These are phyloP conservation scores for Mayamaea pseudoterrestris DNA, from an alignment of 108 stramenopile species.

Conservation along the genomic window DNA sequence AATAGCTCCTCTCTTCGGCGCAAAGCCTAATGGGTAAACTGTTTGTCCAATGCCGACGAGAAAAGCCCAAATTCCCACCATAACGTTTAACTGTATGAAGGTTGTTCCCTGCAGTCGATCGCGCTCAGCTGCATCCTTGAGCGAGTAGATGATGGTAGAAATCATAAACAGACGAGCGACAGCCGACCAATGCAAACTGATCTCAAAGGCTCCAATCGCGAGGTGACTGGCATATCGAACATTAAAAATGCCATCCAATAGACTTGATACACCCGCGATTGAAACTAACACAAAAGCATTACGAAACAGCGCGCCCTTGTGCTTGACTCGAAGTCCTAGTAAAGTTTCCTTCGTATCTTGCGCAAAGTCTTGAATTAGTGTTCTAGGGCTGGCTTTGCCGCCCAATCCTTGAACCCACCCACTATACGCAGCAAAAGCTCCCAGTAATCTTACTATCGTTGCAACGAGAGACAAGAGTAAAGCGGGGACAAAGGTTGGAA, in stretches of 20 bases:
- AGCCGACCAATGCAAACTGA: constrained; percentile 5
- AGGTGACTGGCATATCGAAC: constrained; percentile 2
- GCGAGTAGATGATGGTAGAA: constrained; percentile 28
- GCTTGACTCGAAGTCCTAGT: constrained; percentile 2
- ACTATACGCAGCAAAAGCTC: background rate
- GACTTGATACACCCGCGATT: constrained; percentile 1
- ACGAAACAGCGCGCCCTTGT: constrained; percentile 8
- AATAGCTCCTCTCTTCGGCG: background rate
- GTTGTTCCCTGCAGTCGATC: constrained; percentile 49
- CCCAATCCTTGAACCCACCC: constrained; percentile 8
- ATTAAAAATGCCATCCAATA: constrained; percentile 10
- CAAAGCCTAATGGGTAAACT: constrained; percentile 4
- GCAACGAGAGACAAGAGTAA: background rate
- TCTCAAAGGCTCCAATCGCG: constrained; percentile 2
- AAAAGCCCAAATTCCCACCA: constrained; percentile 12
- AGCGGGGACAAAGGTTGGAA: background rate
- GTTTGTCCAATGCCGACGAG: constrained; percentile 6
- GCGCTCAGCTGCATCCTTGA: constrained; percentile 63
- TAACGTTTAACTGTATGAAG: constrained; percentile 48
- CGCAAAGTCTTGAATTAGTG: constrained; percentile 2
- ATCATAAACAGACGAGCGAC: constrained; percentile 31
- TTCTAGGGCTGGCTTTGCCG: background rate
- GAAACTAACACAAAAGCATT: constrained; percentile 7
- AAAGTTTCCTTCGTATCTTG: constrained; percentile 1
- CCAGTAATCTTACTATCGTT: background rate